Base-by-base conservation (phyloP, 352 stramenopile species). In the Globisporangium cederbergense region DNA sequence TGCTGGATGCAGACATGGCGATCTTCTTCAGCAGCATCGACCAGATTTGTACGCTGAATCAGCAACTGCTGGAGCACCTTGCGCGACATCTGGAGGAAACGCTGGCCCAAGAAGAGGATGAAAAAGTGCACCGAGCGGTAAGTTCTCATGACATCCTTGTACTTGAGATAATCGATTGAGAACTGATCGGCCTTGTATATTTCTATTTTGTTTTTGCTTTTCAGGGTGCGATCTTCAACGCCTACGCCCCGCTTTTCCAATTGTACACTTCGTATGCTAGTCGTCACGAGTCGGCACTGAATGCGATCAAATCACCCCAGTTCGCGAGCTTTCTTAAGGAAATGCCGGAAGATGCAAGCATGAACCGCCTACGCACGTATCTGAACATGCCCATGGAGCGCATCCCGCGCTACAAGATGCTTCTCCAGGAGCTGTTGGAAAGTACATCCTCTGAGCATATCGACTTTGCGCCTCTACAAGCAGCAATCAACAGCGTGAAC, bases 21-120 rank as follows among this genome's bases (percentile, higher is more conserved):
- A 91, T 96, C 56, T 96, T 96, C 58, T 96, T 96, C 61, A 93
- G 74, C 72, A 94, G 85, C 53, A 87, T 96, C 18, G 86, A 94
- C 50, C 85, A 96, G 59, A 92, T 96, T 55, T 94, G 84, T 60
- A 96, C 86, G 11, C 71, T 96, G 2, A 96, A 96, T 50, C 87
- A 96, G 67, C 87, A 96, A 64, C 68, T 96, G 7, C 64, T 96
- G n/a, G 85, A 96, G 20, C 87, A 94, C 66, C 76, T 96, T 18
- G 88, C 79, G 20, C 79, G 82, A 3, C 87, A 96, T 60, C 64
- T 94, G 4, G 74, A 89, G 18, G 87, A 96, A 62, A 83, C 79
- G 9, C 77, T 74, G 25, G 58, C 66, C 10, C 68, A 81, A 32
- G 68, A 66, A 14, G 64, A 65, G 3, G 68, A 71, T 34, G 72